phyloP scores from a whole-genome alignment of 83 land plant genomes.

The Picea engelmannii region DNA sequence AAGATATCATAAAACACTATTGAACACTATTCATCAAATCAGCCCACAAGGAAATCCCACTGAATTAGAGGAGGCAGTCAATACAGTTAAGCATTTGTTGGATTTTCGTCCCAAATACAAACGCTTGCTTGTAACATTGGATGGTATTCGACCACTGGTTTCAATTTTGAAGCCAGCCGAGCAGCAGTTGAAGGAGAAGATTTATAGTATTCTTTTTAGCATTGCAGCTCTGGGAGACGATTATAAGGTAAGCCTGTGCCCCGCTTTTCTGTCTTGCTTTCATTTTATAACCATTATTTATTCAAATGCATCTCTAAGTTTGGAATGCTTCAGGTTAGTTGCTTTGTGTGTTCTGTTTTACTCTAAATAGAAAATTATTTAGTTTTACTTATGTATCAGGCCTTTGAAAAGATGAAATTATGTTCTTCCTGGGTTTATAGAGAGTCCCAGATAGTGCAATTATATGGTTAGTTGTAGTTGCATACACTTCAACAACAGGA shows the following conservation, averaged over 20 bases:
- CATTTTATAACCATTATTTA: background rate
- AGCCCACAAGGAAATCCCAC: constrained; percentile 3
- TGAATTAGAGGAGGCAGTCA: constrained; percentile 22
- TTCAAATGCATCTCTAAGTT: background rate
- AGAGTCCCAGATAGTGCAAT: constrained; percentile 1
- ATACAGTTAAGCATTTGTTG: constrained; percentile 21
- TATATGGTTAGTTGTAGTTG: background rate
- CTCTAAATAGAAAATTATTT: background rate
- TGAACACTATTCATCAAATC: constrained; percentile 22
- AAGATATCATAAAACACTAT: constrained; percentile 19
- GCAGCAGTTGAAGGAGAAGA: constrained; percentile 21
- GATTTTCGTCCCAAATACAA: constrained; percentile 20
- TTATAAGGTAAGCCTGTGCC: constrained; percentile 22
- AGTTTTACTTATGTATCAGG: background rate
- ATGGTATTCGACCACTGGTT: constrained; percentile 31
- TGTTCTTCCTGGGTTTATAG: background rate
- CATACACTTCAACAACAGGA: background rate
- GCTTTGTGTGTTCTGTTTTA: background rate
- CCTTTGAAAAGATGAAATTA: background rate
- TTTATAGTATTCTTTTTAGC: constrained; percentile 18
- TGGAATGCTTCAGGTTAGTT: background rate
- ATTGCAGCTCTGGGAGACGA: constrained; percentile 30
- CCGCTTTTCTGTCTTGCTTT: background rate
- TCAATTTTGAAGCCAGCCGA: constrained; percentile 23
- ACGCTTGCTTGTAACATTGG: constrained; percentile 26